phyloP scores from a whole-genome alignment of 1,284 basidiomycete genomes.

The Leucoagaricus sp. region DNA sequence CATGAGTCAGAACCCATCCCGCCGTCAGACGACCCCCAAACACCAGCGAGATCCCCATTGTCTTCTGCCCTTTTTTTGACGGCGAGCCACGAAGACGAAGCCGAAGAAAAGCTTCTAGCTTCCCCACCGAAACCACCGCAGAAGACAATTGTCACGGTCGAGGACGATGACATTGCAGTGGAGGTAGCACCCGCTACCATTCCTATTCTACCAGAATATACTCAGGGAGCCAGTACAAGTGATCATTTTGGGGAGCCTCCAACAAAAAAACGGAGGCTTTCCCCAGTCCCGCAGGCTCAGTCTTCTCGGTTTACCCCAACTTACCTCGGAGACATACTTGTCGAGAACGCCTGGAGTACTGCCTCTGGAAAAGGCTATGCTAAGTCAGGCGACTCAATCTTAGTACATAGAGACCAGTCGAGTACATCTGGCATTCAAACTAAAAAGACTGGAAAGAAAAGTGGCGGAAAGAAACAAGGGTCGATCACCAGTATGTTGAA shows the following conservation, averaged over 20 bases:
- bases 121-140: constrained; percentile 16
- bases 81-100: constrained; percentile 58
- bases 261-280: constrained; percentile 55
- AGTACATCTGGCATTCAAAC: constrained; percentile 30
- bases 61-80: constrained; percentile 51
- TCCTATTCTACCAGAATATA: background rate
- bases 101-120: constrained; percentile 38
- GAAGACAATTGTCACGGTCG: background rate
- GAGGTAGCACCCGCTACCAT: background rate
- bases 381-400: constrained; percentile 61
- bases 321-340: constrained; percentile 69
- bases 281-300: constrained; percentile 22
- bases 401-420: constrained; percentile 55
- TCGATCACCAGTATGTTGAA: constrained; percentile 69
- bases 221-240: background rate
- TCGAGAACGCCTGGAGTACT: constrained; percentile 82
- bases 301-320: constrained; percentile 28
- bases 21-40: constrained; percentile 12
- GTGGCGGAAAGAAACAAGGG: constrained; percentile 57
- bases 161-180: constrained; percentile 20
- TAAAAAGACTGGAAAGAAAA: constrained; percentile 29
- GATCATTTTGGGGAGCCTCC: constrained; percentile 24
- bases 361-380: constrained; percentile 73
- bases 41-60: constrained; percentile 7
- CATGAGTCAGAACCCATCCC: constrained; percentile 9